Percentiles rank a stretch among this genome's conserved stretches.
phyloP scores from a whole-genome alignment of 345 rosid genomes.

The Gossypium australe region DNA sequence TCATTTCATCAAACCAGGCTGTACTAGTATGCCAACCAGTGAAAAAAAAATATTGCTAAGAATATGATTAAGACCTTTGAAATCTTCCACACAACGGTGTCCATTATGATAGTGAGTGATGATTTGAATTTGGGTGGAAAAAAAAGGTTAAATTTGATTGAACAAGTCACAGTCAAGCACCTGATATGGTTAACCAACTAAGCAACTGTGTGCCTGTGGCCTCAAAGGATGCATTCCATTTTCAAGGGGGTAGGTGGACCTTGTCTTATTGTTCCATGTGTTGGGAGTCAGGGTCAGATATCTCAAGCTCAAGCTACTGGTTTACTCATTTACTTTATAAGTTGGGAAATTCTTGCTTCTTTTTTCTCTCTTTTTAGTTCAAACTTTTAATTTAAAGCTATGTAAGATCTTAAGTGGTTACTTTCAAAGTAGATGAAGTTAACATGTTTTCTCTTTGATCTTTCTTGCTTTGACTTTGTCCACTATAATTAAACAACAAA shows the following conservation, averaged over 20 bases:
- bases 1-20: not conserved
- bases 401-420: not conserved
- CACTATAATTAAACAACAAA: no score
- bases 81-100: not conserved
- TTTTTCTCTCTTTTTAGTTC: not conserved
- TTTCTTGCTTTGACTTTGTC: no score
- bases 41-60: not conserved
- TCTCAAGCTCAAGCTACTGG: not conserved
- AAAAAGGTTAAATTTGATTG: not conserved
- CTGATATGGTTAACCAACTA: not conserved
- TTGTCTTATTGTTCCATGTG: not conserved
- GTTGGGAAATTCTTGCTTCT: not conserved
- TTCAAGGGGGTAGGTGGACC: constrained; percentile 8
- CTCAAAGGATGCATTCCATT: not conserved
- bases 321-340: not conserved
- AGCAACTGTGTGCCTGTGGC: not conserved
- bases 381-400: not conserved
- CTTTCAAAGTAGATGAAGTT: not conserved
- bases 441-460: no score
- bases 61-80: not conserved
- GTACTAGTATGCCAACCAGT: not conserved
- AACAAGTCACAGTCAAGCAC: not conserved
- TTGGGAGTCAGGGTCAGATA: not conserved
- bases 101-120: not conserved
- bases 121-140: not conserved